A percentile compares a stretch with the other conserved stretches of the same genome.
Evolutionary conservation across 108 stramenopile species (phyloP).

Genomic region (Stephanodiscus triporus): DNA sequence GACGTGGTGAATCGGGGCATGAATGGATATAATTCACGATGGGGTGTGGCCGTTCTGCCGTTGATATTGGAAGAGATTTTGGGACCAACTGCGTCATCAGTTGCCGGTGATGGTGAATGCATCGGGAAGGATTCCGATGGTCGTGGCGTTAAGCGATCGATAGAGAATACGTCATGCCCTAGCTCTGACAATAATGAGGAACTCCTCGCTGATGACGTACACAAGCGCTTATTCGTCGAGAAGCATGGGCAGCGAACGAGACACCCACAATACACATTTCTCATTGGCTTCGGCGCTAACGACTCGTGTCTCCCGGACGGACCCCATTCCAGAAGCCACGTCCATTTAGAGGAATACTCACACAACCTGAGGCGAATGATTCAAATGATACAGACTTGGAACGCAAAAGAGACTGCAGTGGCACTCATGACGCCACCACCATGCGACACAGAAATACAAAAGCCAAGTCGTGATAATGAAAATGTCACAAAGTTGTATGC

Average conservation of each 20-base stretch:
- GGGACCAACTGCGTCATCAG: neutral
- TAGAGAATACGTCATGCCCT: neutral
- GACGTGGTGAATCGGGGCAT: conserved; percentile 86
- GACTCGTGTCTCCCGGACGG: conserved; percentile 53
- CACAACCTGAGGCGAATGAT: conserved; percentile 67
- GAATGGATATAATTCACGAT: conserved; percentile 81
- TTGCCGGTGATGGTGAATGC: neutral
- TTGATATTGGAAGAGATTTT: conserved; percentile 41
- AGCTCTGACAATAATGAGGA: neutral
- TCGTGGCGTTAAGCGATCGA: neutral
- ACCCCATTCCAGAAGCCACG: conserved; percentile 57
- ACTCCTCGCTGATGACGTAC: neutral
- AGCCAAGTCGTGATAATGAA: conserved; percentile 70
- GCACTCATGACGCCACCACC: conserved; percentile 79
- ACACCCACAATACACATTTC: conserved; percentile 39
- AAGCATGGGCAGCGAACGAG: neutral
- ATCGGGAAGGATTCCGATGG: neutral
- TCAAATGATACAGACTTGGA: conserved; percentile 34
- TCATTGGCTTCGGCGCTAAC: conserved; percentile 77
- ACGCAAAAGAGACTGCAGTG: conserved; percentile 34
- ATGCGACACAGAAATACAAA: conserved; percentile 61
- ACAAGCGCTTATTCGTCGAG: neutral
- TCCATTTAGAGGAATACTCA: conserved; percentile 66
- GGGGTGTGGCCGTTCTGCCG: conserved; percentile 25
- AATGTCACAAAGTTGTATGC: conserved; percentile 55